These are phyloP conservation scores for Paramecium sexaurelia DNA, from an alignment of 73 alveolate species.

Conservation along the genomic window DNA sequence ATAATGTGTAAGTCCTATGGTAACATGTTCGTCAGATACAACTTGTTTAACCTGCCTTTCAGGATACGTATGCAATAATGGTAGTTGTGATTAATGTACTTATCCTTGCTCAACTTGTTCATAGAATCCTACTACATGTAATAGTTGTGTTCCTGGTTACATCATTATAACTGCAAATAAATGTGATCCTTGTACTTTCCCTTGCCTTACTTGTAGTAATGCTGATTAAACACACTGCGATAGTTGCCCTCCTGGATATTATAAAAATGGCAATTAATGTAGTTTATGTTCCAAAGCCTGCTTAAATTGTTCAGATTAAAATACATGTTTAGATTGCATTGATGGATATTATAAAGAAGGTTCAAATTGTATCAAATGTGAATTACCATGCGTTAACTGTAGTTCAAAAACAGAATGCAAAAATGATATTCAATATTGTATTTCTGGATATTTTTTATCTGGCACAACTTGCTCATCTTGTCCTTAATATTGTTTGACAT, in stretches of 20 bases:
- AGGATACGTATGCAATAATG: not conserved
- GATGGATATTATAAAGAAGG: not conserved
- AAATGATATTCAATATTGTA: not conserved
- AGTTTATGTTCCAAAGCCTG: slow-evolving; percentile 8
- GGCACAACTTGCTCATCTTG: slow-evolving; percentile 10
- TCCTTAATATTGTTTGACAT: not conserved
- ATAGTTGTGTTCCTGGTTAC: not conserved
- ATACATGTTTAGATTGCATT: slow-evolving; percentile 21
- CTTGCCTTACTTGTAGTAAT: slow-evolving; percentile 21
- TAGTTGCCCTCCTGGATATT: slow-evolving; percentile 48
- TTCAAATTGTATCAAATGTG: not conserved
- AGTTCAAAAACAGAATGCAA: not conserved
- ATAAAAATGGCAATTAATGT: not conserved
- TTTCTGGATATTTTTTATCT: slow-evolving; percentile 1
- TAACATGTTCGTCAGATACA: not conserved
- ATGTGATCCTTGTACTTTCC: slow-evolving; percentile 21
- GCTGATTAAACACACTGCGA: not conserved
- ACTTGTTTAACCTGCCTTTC: slow-evolving; percentile 37
- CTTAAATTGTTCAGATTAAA: not conserved
- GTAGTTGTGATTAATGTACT: slow-evolving; percentile 19
- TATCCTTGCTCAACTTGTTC: slow-evolving; percentile 42
- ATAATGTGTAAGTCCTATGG: not conserved
- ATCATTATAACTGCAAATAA: not conserved
- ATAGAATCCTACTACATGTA: not conserved
- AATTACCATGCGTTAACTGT: not conserved